Evolutionary conservation across 2,329 filamentous ascomycete genomes (phyloP), one percentile per base, ranked within the genome.

Genomic region (Simplicillium aogashimaense): DNA sequence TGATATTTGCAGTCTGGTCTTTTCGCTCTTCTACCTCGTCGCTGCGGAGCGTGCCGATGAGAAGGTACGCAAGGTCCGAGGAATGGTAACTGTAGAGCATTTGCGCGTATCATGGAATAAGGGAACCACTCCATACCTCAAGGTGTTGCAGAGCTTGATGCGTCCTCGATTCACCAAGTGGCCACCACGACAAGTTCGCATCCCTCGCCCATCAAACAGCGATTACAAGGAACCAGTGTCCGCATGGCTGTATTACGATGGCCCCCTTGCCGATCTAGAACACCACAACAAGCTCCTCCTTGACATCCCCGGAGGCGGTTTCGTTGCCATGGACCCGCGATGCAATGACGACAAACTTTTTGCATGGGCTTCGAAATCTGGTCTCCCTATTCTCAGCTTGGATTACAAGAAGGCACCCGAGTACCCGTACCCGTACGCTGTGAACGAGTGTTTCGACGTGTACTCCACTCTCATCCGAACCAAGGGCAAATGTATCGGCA

Each of bases 21-120:
- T 95, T 60, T 86, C 86, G 1, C 57, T 83, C 10, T 98, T 95
- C 62, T 98, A 98, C 58, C 70, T 98, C 47, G 75, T 97, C 40
- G 87, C 89, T 12, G 88, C 92, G 1, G 90, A 97, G 60, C 83
- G 87, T 54, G 92, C 92, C 10, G 92, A 97, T 57, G 92, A 97
- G 61, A 97, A 97, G 64, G 90, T 95, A 12, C 76, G 90, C 46
- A 92, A 92, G 58, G 85, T 98, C 8, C 72, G 92, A 44, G 86
- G 81, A 12, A 83, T 83, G 46, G 65, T 97, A 53, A 97, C 89
- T 0, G 79, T 97, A 5, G 88, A 97, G 30, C 92, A 97, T 59
- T 60, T 98, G 52, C 76, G 92, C 6, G 81, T 95, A 7, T 86
- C 86, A 41, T 98, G 92, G 92, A 94, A 97, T 54, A 98, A 98